Conservation (phyloP, 2,329 filamentous ascomycete genomes). For the Apiospora sp. region DNA sequence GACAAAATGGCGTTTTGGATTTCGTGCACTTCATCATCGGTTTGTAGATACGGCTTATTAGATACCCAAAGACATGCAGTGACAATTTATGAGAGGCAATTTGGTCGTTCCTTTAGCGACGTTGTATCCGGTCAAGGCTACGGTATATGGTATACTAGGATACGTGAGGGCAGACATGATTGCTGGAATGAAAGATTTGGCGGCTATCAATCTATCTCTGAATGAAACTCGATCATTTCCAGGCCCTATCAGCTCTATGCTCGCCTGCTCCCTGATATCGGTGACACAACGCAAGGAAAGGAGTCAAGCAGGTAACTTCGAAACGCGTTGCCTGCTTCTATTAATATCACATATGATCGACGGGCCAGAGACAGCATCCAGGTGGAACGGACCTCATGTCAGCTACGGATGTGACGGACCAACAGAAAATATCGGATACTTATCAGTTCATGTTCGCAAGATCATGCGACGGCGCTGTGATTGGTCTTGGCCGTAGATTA, state of each 20-base stretch:
- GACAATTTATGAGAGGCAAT: neutral
- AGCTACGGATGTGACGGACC: neutral
- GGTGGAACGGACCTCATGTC: neutral
- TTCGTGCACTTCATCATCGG: neutral
- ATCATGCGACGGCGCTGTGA: constrained; percentile 17
- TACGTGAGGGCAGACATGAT: neutral
- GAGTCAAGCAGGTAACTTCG: neutral
- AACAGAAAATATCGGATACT: constrained; percentile 1
- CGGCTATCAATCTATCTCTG: neutral
- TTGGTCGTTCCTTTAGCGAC: neutral
- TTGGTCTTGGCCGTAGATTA: constrained; percentile 3
- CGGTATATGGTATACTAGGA: neutral
- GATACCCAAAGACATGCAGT: constrained; percentile 4
- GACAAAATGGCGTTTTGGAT: neutral
- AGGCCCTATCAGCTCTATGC: neutral
- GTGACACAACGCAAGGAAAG: neutral
- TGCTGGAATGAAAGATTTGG: neutral
- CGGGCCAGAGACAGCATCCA: neutral
- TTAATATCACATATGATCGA: neutral
- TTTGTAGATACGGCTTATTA: neutral
- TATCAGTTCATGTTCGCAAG: neutral
- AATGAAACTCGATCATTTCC: neutral
- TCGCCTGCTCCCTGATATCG: neutral
- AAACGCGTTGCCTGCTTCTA: neutral
- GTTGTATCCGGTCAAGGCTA: neutral